These are phyloP conservation scores for Nemania serpens DNA, from an alignment of 2,329 filamentous ascomycete genomes.

Conservation along the genomic window DNA sequence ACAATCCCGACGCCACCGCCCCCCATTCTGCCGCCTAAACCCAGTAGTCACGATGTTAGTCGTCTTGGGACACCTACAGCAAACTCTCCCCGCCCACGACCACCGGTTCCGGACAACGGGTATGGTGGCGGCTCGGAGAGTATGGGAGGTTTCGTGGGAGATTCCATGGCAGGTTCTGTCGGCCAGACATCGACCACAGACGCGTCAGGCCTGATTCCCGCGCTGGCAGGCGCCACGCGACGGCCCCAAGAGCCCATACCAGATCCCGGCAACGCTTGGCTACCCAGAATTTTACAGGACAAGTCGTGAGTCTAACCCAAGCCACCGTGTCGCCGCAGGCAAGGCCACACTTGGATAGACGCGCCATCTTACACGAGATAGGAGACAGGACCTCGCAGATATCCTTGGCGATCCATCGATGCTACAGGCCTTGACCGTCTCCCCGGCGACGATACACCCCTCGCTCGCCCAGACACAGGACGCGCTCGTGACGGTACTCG, in stretches of 20 bases:
- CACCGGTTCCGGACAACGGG: conserved; percentile 43
- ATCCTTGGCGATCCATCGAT: conserved; percentile 68
- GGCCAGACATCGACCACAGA: conserved; percentile 32
- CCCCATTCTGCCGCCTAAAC: conserved; percentile 74
- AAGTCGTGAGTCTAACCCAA: conserved; percentile 82
- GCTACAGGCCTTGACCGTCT: conserved; percentile 74
- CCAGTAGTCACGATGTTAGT: conserved; percentile 69
- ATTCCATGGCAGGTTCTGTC: too few relatives aligned
- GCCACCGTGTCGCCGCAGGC: too few relatives aligned
- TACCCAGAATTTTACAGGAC: conserved; percentile 75
- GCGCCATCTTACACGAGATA: conserved; percentile 45
- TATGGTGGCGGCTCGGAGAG: conserved; percentile 27
- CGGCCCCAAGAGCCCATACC: conserved; percentile 45
- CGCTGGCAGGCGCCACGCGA: too few relatives aligned
- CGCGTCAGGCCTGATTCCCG: conserved; percentile 41
- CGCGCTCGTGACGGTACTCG: conserved; percentile 66
- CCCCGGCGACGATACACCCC: conserved; percentile 70
- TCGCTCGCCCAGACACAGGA: conserved; percentile 69
- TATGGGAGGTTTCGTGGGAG: too few relatives aligned
- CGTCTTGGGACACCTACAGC: conserved; percentile 67
- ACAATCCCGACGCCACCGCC: conserved; percentile 58
- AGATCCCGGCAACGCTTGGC: conserved; percentile 74
- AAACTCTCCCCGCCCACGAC: conserved; percentile 51
- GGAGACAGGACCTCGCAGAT: conserved; percentile 77
- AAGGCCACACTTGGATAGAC: background rate